phyloP scores from a whole-genome alignment of 306 rosid genomes.

The Cucumis melo region DNA sequence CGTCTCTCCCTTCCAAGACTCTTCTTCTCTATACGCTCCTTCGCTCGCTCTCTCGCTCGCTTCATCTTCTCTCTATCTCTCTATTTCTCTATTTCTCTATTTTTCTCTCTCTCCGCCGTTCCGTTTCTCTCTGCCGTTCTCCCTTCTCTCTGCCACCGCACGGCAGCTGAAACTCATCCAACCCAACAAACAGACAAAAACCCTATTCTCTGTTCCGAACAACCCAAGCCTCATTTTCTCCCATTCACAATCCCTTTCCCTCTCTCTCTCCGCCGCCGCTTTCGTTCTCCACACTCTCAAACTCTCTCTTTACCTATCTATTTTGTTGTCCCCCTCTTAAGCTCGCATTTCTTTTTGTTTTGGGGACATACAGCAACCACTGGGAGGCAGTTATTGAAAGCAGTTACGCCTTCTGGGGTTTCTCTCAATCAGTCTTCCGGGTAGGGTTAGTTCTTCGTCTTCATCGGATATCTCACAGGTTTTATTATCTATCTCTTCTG shows the following conservation, averaged over 20 bases:
- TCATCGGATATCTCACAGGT: slow-evolving; percentile 6
- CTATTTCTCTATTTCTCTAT: neutral
- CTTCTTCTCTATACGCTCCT: neutral
- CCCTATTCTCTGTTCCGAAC: slow-evolving; percentile 6
- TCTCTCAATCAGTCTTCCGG: slow-evolving; percentile 22
- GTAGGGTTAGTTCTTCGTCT: slow-evolving; percentile 50
- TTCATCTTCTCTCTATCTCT: neutral
- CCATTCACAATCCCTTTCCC: slow-evolving; percentile 3
- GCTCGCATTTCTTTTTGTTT: slow-evolving; percentile 6
- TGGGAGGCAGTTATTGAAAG: slow-evolving; percentile 31
- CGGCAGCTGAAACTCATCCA: neutral
- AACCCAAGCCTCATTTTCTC: slow-evolving; percentile 7
- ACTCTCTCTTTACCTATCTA: slow-evolving; percentile 1
- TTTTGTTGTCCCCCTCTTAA: neutral
- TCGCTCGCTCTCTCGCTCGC: neutral
- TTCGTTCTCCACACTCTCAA: slow-evolving; percentile 5
- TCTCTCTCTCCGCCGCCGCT: slow-evolving; percentile 14
- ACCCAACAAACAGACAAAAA: neutral
- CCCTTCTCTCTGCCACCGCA: neutral
- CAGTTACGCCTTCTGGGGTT: slow-evolving; percentile 41
- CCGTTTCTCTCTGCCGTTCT: neutral
- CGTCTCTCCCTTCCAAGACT: neutral
- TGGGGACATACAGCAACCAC: slow-evolving; percentile 5
- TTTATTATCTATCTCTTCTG: neutral
- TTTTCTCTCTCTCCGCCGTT: neutral